Percentiles rank a stretch among this genome's conserved stretches.
phyloP scores from a whole-genome alignment of 345 rosid genomes.

The Sonneratia caseolaris region DNA sequence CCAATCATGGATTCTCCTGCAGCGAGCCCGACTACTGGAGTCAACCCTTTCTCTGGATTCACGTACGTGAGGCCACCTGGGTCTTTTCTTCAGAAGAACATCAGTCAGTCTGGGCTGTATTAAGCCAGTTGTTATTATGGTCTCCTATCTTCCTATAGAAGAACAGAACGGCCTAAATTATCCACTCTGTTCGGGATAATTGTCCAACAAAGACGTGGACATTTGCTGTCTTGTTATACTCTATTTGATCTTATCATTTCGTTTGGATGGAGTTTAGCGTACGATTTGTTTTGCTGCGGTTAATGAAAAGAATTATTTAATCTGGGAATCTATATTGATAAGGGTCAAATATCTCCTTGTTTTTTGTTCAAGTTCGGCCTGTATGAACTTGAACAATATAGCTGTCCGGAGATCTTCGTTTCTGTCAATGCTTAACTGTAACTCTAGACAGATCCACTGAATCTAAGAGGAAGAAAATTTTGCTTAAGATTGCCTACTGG shows the following conservation, averaged over 20 bases:
- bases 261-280: neutral
- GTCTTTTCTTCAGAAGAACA: constrained; percentile 32
- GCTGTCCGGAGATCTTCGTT: too few relatives aligned
- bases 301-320: neutral
- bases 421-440: too few relatives aligned
- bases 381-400: too few relatives aligned
- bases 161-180: neutral
- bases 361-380: too few relatives aligned
- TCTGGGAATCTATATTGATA: neutral
- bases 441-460: too few relatives aligned
- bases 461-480: too few relatives aligned
- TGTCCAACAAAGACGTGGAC: neutral
- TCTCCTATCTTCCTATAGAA: neutral
- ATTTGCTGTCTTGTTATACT: neutral
- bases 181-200: neutral
- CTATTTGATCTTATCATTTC: neutral
- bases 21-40: constrained; percentile 51
- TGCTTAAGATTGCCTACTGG: too few relatives aligned
- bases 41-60: constrained; percentile 60
- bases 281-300: neutral
- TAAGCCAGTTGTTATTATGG: neutral
- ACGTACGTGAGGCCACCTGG: constrained; percentile 61
- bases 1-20: constrained; percentile 68
- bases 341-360: neutral
- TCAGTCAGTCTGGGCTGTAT: neutral